Conservation (phyloP, 306 rosid species). For the Parietaria judaica region DNA sequence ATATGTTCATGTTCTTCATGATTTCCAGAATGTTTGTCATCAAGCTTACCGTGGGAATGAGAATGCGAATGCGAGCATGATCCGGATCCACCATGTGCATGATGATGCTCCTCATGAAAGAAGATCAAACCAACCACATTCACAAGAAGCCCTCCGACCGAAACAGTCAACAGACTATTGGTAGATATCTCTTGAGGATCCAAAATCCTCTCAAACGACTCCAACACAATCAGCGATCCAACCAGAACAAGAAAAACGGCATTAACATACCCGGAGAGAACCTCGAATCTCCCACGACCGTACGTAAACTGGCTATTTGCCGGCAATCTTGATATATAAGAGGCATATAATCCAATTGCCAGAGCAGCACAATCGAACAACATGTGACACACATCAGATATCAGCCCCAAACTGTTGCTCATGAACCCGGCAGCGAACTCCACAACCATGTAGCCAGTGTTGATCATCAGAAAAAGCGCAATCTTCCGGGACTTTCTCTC, state of each 20-base stretch:
- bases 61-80: constrained; percentile 49
- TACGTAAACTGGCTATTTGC: constrained; percentile 69
- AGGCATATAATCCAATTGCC: constrained; percentile 92
- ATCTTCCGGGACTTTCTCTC: constrained; percentile 91
- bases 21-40: constrained; percentile 20
- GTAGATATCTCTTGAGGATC: constrained; percentile 94
- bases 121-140: constrained; percentile 75
- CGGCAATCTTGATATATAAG: constrained; percentile 84
- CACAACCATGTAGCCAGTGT: constrained; percentile 82
- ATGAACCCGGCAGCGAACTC: constrained; percentile 83
- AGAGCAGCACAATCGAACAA: constrained; percentile 98
- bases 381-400: constrained; percentile 97
- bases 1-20: constrained; percentile 28
- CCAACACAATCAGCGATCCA: constrained; percentile 81
- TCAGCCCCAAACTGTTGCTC: constrained; percentile 93
- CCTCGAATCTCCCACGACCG: constrained; percentile 92
- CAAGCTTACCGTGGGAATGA: constrained; percentile 26
- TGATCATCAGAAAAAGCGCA: constrained; percentile 81
- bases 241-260: constrained; percentile 90
- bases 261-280: constrained; percentile 80
- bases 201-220: constrained; percentile 87
- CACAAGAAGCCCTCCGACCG: constrained; percentile 83
- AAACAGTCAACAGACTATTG: constrained; percentile 62
- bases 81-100: constrained; percentile 78
- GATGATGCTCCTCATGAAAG: constrained; percentile 97